phyloP scores from a whole-genome alignment of 768 basidiomycete genomes.

The Tylopilus sp. region DNA sequence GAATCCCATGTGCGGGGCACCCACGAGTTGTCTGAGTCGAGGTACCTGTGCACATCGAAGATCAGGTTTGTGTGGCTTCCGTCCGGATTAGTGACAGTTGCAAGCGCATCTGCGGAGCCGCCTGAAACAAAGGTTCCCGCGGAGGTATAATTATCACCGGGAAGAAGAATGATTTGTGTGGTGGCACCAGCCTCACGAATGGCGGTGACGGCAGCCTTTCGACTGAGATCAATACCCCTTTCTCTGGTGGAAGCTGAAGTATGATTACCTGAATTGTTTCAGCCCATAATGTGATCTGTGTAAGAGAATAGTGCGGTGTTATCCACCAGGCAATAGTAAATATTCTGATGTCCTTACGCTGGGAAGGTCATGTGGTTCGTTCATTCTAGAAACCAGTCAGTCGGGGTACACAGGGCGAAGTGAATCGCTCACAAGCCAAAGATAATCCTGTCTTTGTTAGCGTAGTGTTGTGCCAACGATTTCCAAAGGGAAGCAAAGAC shows the following conservation, averaged over 20 bases:
- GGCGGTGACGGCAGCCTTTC: constrained; percentile 13
- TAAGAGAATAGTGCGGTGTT: neutral
- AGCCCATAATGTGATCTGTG: constrained; percentile 8
- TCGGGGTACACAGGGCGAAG: neutral
- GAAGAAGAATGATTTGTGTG: constrained; percentile 11
- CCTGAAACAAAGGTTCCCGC: constrained; percentile 7
- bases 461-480: constrained; percentile 4
- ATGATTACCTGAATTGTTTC: constrained; percentile 8
- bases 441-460: neutral
- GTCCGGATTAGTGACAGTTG: constrained; percentile 7
- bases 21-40: constrained; percentile 13
- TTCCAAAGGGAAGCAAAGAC: constrained; percentile 12
- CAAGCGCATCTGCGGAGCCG: constrained; percentile 8
- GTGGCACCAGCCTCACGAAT: constrained; percentile 11
- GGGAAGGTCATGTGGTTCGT: constrained; percentile 15
- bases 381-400: constrained; percentile 10
- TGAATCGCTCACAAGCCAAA: constrained; percentile 7
- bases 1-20: neutral
- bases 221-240: neutral
- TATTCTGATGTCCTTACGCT: neutral
- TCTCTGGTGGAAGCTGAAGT: neutral
- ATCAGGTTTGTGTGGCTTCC: constrained; percentile 6
- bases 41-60: constrained; percentile 14
- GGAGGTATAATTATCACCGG: constrained; percentile 6
- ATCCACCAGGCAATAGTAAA: neutral